Conservation (phyloP, 179 eudicot species). For the Actinidia chinensis region DNA sequence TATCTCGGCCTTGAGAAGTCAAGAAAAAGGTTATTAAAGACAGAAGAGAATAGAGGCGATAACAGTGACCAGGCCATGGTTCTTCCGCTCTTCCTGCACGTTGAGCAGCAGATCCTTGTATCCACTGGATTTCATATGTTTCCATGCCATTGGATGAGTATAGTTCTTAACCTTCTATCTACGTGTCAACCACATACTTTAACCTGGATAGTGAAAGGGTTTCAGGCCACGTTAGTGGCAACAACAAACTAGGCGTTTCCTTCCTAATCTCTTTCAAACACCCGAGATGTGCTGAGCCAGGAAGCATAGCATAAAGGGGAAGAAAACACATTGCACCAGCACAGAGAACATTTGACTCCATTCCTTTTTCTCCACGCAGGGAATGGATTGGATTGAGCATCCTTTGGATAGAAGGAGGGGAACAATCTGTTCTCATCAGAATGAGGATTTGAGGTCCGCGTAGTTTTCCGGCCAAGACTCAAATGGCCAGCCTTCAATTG, state of each 20-base stretch:
- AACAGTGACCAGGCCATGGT: constrained; percentile 96
- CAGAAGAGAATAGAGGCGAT: constrained; percentile 85
- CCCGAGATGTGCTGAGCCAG: constrained; percentile 77
- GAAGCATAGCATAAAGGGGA: constrained; percentile 98
- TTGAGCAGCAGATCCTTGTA: constrained; percentile 86
- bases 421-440: constrained; percentile 21
- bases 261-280: constrained; percentile 60
- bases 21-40: constrained; percentile 51
- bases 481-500: constrained; percentile 76
- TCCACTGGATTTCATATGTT: constrained; percentile 86
- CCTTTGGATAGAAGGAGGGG: constrained; percentile 21
- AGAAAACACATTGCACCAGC: constrained; percentile 64
- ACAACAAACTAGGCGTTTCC: constrained; percentile 85
- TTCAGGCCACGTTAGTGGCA: constrained; percentile 97
- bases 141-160: constrained; percentile 77
- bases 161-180: constrained; percentile 86
- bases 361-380: constrained; percentile 7
- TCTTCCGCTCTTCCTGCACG: constrained; percentile 99
- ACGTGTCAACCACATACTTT: constrained; percentile 94
- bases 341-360: constrained; percentile 29
- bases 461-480: constrained; percentile 53
- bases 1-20: constrained; percentile 79
- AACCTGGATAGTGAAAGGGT: constrained; percentile 91
- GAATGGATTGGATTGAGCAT: constrained; percentile 21
- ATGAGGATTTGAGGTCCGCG: constrained; percentile 19